Percentiles rank a stretch among this genome's conserved stretches.
These are phyloP conservation scores for Fistulinella cinereoalba DNA, from an alignment of 1,284 basidiomycete genomes.

Conservation along the genomic window DNA sequence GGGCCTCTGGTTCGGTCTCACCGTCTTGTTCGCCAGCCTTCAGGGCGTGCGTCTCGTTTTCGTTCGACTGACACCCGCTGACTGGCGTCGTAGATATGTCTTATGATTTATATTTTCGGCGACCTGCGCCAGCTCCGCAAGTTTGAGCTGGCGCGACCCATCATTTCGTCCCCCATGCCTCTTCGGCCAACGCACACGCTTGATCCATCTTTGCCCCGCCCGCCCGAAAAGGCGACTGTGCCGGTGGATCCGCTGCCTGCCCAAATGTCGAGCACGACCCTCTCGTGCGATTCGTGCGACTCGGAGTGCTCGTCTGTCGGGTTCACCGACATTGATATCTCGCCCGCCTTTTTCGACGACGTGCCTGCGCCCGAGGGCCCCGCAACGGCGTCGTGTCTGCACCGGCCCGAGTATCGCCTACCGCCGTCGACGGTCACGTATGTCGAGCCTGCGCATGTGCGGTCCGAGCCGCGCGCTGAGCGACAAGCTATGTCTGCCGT, in stretches of 20 bases:
- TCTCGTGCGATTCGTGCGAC: slow-evolving; percentile 20
- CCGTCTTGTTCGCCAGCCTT: slow-evolving; percentile 58
- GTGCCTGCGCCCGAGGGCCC: slow-evolving; percentile 54
- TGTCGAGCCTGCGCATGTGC: slow-evolving; percentile 25
- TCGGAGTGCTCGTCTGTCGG: slow-evolving; percentile 18
- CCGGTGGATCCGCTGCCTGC: too few relatives aligned
- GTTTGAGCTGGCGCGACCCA: slow-evolving; percentile 68
- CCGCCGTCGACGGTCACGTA: slow-evolving; percentile 24
- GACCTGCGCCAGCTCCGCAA: slow-evolving; percentile 74
- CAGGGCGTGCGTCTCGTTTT: slow-evolving; percentile 49
- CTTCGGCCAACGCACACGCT: not conserved
- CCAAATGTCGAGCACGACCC: slow-evolving; percentile 10
- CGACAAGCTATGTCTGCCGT: too few relatives aligned
- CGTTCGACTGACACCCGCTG: not conserved
- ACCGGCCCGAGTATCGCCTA: slow-evolving; percentile 27
- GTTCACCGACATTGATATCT: slow-evolving; percentile 47
- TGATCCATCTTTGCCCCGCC: too few relatives aligned
- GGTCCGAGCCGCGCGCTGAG: slow-evolving; percentile 8
- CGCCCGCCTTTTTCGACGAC: slow-evolving; percentile 60
- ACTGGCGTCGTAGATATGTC: slow-evolving; percentile 37
- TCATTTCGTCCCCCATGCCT: slow-evolving; percentile 31
- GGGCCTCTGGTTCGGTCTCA: slow-evolving; percentile 67
- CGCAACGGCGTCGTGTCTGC: slow-evolving; percentile 41
- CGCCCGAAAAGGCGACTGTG: too few relatives aligned
- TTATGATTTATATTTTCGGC: slow-evolving; percentile 79